Evolutionary conservation across 352 stramenopile species (phyloP).

Genomic region (Phytophthora fragariaefolia): DNA sequence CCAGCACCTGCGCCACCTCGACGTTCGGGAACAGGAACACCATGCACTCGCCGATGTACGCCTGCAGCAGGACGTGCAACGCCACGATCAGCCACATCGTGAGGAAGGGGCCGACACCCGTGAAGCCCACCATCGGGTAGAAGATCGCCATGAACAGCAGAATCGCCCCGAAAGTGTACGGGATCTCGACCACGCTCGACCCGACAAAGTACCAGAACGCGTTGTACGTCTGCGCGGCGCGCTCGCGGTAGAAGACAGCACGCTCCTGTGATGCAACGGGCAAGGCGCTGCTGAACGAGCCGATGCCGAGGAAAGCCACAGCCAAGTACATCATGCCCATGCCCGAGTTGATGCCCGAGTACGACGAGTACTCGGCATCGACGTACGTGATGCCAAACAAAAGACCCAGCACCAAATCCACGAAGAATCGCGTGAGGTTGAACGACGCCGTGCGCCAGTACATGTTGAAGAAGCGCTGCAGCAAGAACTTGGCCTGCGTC

Average conservation of each 20-base stretch:
- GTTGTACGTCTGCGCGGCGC: slow-evolving; percentile 26
- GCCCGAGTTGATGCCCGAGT: slow-evolving; percentile 43
- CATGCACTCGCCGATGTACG: slow-evolving; percentile 44
- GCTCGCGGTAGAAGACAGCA: slow-evolving; percentile 28
- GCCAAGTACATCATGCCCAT: slow-evolving; percentile 83
- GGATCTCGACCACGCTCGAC: slow-evolving; percentile 24
- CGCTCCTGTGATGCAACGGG: slow-evolving; percentile 24
- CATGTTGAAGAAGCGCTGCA: slow-evolving; percentile 59
- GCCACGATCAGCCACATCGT: slow-evolving; percentile 51
- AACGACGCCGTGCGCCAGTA: slow-evolving; percentile 76
- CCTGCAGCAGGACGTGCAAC: slow-evolving; percentile 42
- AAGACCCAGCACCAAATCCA: slow-evolving; percentile 67
- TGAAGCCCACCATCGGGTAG: slow-evolving; percentile 33
- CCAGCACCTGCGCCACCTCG: slow-evolving; percentile 14
- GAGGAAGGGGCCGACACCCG: slow-evolving; percentile 56
- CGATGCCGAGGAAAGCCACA: slow-evolving; percentile 65
- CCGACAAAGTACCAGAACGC: slow-evolving; percentile 33
- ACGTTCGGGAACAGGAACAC: slow-evolving; percentile 28
- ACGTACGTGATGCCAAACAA: slow-evolving; percentile 79
- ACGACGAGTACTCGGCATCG: slow-evolving; percentile 47
- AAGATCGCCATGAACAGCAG: slow-evolving; percentile 29
- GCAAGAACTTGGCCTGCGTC: slow-evolving; percentile 44
- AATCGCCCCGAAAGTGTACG: slow-evolving; percentile 19
- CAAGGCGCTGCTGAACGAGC: slow-evolving; percentile 26
- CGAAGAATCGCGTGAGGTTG: slow-evolving; percentile 52